Evolutionary conservation across 176 grass and related monocot genomes (phyloP).

Genomic region (Hyparrhenia diplandra): DNA sequence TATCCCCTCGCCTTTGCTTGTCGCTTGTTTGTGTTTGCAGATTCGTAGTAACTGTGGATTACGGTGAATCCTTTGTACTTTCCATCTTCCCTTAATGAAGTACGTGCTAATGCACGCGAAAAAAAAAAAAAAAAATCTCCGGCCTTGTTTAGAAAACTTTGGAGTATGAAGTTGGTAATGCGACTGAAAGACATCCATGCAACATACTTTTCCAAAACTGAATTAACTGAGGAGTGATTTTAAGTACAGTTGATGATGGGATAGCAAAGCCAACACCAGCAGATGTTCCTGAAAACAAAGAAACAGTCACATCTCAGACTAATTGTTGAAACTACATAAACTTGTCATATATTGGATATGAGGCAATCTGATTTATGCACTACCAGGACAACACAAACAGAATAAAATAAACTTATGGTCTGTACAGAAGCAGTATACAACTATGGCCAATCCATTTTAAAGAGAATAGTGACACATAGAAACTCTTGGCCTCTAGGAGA

Average conservation of each 20-base stretch:
- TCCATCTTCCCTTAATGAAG: too few species aligned
- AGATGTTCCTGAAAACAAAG: conserved; percentile 65
- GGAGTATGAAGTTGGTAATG: background rate
- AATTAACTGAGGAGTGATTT: conserved; percentile 90
- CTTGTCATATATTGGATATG: background rate
- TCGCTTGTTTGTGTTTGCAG: too few species aligned
- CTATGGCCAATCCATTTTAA: background rate
- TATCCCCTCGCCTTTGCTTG: too few species aligned
- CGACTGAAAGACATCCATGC: background rate
- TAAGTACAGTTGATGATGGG: conserved; percentile 87
- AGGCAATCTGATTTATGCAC: conserved; percentile 2
- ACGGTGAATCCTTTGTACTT: too few species aligned
- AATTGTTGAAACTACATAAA: conserved; percentile 23
- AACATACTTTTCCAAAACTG: conserved; percentile 84
- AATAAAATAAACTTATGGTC: background rate
- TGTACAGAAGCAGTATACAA: background rate
- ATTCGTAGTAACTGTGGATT: too few species aligned
- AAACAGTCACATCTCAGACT: conserved; percentile 18
- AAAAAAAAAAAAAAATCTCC: conserved; percentile 10
- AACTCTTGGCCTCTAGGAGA: conserved; percentile 6
- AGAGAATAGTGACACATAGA: background rate
- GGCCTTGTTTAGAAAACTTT: background rate
- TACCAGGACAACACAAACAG: conserved; percentile 10
- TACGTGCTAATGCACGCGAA: too few species aligned
- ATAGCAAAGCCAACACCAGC: conserved; percentile 96